Evolutionary conservation across 805 yeast genomes (phyloP).

Genomic region (Yamadazyma paraphyllophila): DNA sequence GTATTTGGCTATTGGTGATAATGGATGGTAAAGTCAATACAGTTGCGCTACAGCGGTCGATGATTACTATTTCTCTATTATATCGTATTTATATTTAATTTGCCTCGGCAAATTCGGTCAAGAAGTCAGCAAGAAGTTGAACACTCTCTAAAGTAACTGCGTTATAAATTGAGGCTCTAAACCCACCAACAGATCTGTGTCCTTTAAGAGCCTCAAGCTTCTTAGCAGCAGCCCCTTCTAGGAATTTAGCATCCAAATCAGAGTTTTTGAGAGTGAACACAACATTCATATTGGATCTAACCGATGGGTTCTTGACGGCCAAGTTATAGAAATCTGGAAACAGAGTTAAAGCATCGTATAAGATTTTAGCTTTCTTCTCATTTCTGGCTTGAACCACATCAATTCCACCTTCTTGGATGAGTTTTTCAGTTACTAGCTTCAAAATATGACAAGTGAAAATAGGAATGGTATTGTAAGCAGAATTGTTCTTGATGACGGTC

Average conservation of each 20-base stretch:
- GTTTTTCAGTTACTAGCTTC: constrained; percentile 67
- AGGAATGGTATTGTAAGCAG: constrained; percentile 95
- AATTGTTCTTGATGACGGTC: constrained; percentile 80
- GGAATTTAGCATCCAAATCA: constrained; percentile 65
- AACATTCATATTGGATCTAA: constrained; percentile 88
- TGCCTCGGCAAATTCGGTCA: constrained; percentile 57
- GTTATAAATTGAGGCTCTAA: constrained; percentile 89
- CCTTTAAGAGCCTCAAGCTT: constrained; percentile 84
- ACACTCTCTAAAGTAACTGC: constrained; percentile 71
- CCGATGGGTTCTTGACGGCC: constrained; percentile 56
- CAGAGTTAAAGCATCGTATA: constrained; percentile 66
- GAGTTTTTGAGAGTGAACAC: constrained; percentile 75
- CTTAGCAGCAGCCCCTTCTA: constrained; percentile 59
- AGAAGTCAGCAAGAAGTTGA: constrained; percentile 52
- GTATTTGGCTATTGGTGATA: too few species aligned
- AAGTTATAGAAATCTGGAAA: constrained; percentile 63
- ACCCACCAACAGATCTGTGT: constrained; percentile 96
- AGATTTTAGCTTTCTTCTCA: constrained; percentile 54
- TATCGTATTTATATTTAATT: constrained; percentile 13
- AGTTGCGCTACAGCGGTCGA: background rate
- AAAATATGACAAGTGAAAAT: constrained; percentile 87
- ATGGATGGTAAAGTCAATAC: too few species aligned
- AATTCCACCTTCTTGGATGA: constrained; percentile 73
- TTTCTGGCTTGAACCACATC: constrained; percentile 56
- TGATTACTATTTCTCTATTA: background rate